These are phyloP conservation scores for Gloeostereum incarnatum DNA, from an alignment of 768 basidiomycete species.

Conservation along the genomic window DNA sequence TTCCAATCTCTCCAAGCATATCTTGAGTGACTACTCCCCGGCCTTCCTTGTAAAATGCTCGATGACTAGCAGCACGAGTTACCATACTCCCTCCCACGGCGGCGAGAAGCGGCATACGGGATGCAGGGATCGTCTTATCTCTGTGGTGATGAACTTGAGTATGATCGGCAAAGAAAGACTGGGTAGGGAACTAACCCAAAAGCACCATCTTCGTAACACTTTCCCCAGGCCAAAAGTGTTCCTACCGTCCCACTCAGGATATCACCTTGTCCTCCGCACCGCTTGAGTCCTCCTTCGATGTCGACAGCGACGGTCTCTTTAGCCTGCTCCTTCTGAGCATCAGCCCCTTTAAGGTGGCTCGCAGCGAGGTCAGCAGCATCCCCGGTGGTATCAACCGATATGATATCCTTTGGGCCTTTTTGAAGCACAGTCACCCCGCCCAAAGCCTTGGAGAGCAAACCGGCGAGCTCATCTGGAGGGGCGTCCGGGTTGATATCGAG, in stretches of 20 bases:
- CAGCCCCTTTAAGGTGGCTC: slow-evolving; percentile 31
- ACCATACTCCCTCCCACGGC: slow-evolving; percentile 84
- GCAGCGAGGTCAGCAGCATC: slow-evolving; percentile 34
- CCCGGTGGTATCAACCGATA: slow-evolving; percentile 67
- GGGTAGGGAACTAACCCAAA: slow-evolving; percentile 49
- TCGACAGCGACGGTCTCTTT: slow-evolving; percentile 60
- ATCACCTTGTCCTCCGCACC: slow-evolving; percentile 97
- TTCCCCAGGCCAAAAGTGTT: slow-evolving; percentile 90
- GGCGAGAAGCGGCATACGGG: slow-evolving; percentile 73
- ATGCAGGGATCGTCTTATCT: slow-evolving; percentile 42
- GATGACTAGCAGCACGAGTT: slow-evolving; percentile 73
- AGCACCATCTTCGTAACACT: slow-evolving; percentile 80
- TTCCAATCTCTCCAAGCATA: slow-evolving; percentile 56
- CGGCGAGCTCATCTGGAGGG: slow-evolving; percentile 49
- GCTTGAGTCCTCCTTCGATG: slow-evolving; percentile 72
- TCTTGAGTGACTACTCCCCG: slow-evolving; percentile 79
- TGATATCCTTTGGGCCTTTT: slow-evolving; percentile 78
- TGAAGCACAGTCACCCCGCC: slow-evolving; percentile 88
- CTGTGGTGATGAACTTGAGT: too few relatives aligned
- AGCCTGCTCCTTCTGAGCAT: slow-evolving; percentile 41
- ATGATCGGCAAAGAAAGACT: neutral
- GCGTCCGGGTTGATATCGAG: slow-evolving; percentile 52
- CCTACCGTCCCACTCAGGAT: slow-evolving; percentile 85
- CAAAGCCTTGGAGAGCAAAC: slow-evolving; percentile 59
- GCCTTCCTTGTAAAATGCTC: slow-evolving; percentile 69